Base-by-base conservation (phyloP, 768 basidiomycete genomes). In the Hortiboletus campestris region DNA sequence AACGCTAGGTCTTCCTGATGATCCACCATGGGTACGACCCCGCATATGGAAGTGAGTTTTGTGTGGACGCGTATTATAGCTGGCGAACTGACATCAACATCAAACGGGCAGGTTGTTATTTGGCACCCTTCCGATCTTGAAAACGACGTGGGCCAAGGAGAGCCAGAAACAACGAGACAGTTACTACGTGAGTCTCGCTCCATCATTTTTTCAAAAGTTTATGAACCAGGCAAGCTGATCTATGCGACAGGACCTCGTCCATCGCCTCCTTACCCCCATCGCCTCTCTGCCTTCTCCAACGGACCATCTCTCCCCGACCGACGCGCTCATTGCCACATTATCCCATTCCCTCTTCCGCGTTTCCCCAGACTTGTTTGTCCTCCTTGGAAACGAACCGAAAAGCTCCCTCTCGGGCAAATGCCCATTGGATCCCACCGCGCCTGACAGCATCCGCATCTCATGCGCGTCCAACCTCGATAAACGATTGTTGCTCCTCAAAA, bases 1-100 rank as follows among this genome's bases (percentile, higher is more conserved):
- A 43, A 43, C 36, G 17, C 31, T 57, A 91, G 89, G 89, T 55
- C 80, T 91, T 44, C 86, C 89, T 46, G 82, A 88, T 60, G 78
- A 86, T 62, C 89, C 89, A 41, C 72, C 78, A 6, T 91, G 88
- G 87, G 75, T 91, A 59, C 80, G 89, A 40, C 86, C 89, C 29
- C 78, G 86, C 41, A 76, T 88, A 62, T 91, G 89, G 89, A 88
- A 82, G 89, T 88, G 58, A 67, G 84, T 28, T n/a, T 25, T 34
- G 28, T 35, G 10, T 16, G 14, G 0, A 6, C 3, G 34, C 22
- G 38, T 12, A 22, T 42, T 53, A 16, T 34, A 14, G 31, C 52
- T 55, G 44, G 29, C 29, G 42, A n/a, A 55, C 40, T 58, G 51
- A 57, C 43, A 28, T 59, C 35, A 25, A 36, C 43, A 29, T 51